A percentile compares a stretch with the other conserved stretches of the same genome.
These are phyloP conservation scores for Amylocarpus encephaloides DNA, from an alignment of 2,329 filamentous ascomycete genomes.

Conservation along the genomic window DNA sequence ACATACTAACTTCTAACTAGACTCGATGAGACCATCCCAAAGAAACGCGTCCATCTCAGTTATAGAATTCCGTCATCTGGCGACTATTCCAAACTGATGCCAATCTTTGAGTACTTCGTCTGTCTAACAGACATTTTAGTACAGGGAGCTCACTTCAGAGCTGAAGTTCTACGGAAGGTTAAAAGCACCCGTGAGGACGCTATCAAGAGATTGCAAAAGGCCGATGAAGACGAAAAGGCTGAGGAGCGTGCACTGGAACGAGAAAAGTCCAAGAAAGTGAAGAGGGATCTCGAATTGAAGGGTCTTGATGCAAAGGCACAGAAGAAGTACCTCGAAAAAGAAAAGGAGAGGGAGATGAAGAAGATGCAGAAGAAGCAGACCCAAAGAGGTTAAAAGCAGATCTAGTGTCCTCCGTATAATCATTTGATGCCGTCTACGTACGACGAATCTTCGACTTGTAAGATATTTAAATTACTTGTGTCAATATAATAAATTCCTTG, in stretches of 20 bases:
- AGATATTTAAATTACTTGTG: not conserved
- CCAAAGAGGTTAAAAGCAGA: conserved; percentile 23
- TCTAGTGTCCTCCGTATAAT: not conserved
- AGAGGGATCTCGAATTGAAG: conserved; percentile 77
- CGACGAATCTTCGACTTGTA: not conserved
- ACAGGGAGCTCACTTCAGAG: conserved; percentile 73
- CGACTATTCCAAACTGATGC: conserved; percentile 60
- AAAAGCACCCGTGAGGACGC: conserved; percentile 73
- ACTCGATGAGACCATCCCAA: conserved; percentile 74
- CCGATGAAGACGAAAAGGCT: conserved; percentile 71
- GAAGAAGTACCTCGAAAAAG: conserved; percentile 77
- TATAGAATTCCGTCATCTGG: conserved; percentile 60
- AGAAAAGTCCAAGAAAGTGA: conserved; percentile 76
- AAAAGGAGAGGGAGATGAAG: conserved; percentile 65
- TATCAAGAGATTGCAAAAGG: conserved; percentile 70
- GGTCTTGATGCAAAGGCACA: conserved; percentile 74
- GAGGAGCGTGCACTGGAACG: conserved; percentile 69
- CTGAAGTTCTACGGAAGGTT: conserved; percentile 83
- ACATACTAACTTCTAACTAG: conserved; percentile 38
- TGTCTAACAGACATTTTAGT: conserved; percentile 80
- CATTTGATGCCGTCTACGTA: not conserved
- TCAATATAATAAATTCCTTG: not conserved
- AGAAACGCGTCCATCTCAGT: conserved; percentile 80
- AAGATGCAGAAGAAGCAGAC: conserved; percentile 59
- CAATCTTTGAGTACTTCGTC: conserved; percentile 76